A percentile compares a stretch with the other conserved stretches of the same genome.
Conservation (phyloP, 2,329 filamentous ascomycete genomes). For the Hypoxylon sp. region DNA sequence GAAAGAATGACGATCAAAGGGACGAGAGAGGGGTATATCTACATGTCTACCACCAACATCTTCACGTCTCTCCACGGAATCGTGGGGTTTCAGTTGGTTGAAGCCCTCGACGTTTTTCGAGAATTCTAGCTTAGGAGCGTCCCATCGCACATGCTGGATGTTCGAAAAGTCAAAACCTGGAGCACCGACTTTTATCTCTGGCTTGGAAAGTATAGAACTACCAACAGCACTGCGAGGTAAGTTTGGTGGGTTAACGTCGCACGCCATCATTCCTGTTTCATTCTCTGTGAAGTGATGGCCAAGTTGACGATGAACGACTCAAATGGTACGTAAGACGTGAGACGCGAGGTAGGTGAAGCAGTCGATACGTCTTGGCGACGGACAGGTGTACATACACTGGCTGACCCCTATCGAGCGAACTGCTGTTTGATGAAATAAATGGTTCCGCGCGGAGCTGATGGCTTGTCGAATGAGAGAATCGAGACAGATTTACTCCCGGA, state of each 20-base stretch:
- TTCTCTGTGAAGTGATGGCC: not conserved
- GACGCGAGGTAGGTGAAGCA: not conserved
- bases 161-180: not conserved
- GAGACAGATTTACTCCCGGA: not conserved
- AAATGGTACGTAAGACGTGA: not conserved
- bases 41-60: not conserved
- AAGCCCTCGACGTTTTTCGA: too few species aligned
- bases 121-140: not conserved
- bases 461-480: not conserved
- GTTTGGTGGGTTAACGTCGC: slow-evolving; percentile 10
- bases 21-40: not conserved
- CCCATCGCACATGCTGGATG: not conserved
- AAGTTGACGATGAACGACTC: not conserved
- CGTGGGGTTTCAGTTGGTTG: not conserved
- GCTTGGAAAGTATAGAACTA: not conserved
- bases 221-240: not conserved
- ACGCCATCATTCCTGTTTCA: slow-evolving; percentile 3
- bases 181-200: not conserved
- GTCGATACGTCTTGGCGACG: not conserved
- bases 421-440: not conserved
- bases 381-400: not conserved
- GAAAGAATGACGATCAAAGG: not conserved
- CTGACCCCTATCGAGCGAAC: not conserved
- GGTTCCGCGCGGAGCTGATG: not conserved
- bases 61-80: not conserved